Evolutionary conservation across 768 basidiomycete species (phyloP), one percentile per base, ranked within the genome.

Genomic region (Lactarius psammicola): DNA sequence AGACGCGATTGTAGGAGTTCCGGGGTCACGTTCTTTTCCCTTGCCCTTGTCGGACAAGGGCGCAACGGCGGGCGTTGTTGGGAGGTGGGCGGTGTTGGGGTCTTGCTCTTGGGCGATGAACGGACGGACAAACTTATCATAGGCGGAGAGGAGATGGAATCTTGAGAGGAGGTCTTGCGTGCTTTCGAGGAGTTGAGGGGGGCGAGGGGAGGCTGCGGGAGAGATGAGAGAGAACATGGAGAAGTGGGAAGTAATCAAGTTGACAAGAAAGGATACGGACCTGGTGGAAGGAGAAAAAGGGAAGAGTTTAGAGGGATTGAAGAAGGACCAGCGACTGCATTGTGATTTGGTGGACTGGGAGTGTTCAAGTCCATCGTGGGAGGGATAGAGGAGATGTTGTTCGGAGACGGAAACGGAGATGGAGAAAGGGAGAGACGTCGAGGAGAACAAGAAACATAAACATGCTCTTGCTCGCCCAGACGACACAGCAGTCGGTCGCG

Each of bases 51-150:
- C 74, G 49, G 76, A 72, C 62, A 82, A 76, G 30, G 80, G 77
- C 70, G 79, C 74, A 53, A 66, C 60, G 26, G 53, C 66, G 62
- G 66, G 68, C 56, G 56, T 64, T 64, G 57, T 57, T 54, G 67
- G 67, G 59, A 55, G 30, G 53, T 46, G 60, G 63, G 51, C 56
- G 46, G 30, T 30, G 51, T 49, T 55, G 51, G 67, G 42, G 42
- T 62, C 60, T 17, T 34, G 40, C 15, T 76, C 69, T 23, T 80
- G 77, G 40, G 74, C 64, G 46, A 77, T 73, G 72, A 78, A 77
- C 13, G 85, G 82, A n/a, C 87, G 82, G 59, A 92, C 91, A 71
- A 92, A 88, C 72, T 87, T 89, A 78, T 92, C 87, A 74, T 93
- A 93, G n/a, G 89, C 86, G 11, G 86, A 71, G 58, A 86, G 81